Conservation (phyloP, 2,329 filamentous ascomycete genomes). For the Penicillium sp. region DNA sequence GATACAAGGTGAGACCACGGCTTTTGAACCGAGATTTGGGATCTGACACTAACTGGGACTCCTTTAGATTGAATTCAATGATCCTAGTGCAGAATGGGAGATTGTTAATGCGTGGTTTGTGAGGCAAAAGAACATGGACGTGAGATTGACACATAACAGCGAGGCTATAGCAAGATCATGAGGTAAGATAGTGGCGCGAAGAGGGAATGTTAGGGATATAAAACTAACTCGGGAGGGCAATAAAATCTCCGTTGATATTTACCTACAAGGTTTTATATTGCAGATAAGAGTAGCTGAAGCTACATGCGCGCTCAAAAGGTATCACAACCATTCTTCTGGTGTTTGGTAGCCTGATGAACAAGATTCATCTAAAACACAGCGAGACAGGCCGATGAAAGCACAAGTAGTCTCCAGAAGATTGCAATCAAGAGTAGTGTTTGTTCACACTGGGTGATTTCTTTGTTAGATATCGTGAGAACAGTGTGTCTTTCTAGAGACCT, state of each 20-base stretch:
- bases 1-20: slow-evolving; percentile 17
- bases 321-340: background rate
- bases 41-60: background rate
- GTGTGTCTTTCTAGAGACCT: background rate
- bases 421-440: background rate
- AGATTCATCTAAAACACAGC: background rate
- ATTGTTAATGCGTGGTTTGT: slow-evolving; percentile 44
- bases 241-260: background rate
- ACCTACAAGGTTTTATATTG: background rate
- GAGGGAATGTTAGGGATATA: too few species aligned
- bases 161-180: background rate
- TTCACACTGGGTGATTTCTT: background rate
- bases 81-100: slow-evolving; percentile 23
- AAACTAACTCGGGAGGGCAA: background rate
- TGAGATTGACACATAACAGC: background rate
- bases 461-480: background rate
- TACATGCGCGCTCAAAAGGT: background rate
- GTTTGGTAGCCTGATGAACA: background rate
- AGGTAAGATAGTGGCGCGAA: background rate
- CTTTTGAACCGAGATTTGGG: background rate
- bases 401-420: background rate
- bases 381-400: background rate
- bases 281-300: background rate
- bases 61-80: slow-evolving; percentile 18
- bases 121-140: background rate